Conservation (phyloP, 2,329 filamentous ascomycete species). For the Massarina eburnea region DNA sequence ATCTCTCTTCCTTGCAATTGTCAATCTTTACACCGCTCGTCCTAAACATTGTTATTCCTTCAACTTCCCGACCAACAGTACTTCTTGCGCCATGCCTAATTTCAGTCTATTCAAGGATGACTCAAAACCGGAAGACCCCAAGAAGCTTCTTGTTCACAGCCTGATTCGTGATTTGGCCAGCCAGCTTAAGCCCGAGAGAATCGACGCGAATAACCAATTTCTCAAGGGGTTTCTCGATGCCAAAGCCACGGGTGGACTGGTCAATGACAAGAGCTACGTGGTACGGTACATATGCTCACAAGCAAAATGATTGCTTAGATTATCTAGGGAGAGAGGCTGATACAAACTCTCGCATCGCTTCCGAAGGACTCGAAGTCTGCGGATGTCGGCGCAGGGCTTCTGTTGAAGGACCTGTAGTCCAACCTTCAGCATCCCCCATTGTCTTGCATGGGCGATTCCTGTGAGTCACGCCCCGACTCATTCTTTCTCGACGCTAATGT, state of each 20-base stretch:
- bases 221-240: conserved; percentile 5
- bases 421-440: conserved; percentile 46
- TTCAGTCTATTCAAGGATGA: conserved; percentile 1
- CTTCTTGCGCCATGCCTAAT: neutral
- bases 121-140: conserved; percentile 1
- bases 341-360: conserved; percentile 8
- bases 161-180: conserved; percentile 6
- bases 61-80: neutral
- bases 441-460: conserved; percentile 10
- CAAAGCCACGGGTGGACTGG: neutral
- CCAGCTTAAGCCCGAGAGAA: conserved; percentile 3
- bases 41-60: neutral
- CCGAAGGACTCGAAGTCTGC: conserved; percentile 3
- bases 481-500: neutral
- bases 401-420: conserved; percentile 34
- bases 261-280: conserved; percentile 12
- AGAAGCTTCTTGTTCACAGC: conserved; percentile 1
- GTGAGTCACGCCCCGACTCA: neutral
- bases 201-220: conserved; percentile 5
- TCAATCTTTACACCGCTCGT: neutral
- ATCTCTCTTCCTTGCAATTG: neutral
- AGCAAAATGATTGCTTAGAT: neutral
- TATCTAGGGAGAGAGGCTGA: conserved; percentile 8
- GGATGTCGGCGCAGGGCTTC: conserved; percentile 4
- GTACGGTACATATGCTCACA: neutral